phyloP scores from a whole-genome alignment of 2,329 filamentous ascomycete genomes.

The Trichoderma sp. region DNA sequence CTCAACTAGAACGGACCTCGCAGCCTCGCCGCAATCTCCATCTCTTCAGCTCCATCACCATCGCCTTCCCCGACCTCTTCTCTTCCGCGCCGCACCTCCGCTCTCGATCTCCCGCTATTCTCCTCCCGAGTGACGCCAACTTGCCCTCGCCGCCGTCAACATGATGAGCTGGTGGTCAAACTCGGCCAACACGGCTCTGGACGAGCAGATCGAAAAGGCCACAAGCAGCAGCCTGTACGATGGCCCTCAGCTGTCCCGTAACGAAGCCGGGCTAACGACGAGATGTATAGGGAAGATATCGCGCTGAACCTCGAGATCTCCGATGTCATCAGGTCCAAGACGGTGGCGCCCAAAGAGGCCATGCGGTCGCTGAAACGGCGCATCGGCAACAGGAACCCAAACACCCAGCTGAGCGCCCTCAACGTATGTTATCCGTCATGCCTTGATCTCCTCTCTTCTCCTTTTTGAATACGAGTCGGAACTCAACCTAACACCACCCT shows the following conservation, averaged over 20 bases:
- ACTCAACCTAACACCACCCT: not conserved
- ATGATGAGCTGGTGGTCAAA: constrained; percentile 97
- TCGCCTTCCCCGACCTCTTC: constrained; percentile 6
- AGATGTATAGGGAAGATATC: constrained; percentile 74
- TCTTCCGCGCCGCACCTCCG: not conserved
- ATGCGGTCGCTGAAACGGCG: constrained; percentile 94
- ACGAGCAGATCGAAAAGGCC: constrained; percentile 95
- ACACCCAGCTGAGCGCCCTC: constrained; percentile 90
- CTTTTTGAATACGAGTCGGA: not conserved
- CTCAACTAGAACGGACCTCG: not conserved
- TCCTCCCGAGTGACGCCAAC: constrained; percentile 13
- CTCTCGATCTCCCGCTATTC: not conserved
- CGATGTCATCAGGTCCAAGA: constrained; percentile 95
- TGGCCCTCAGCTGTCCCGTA: constrained; percentile 8
- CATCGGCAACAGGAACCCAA: constrained; percentile 96
- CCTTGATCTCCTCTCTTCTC: not conserved
- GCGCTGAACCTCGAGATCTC: constrained; percentile 97
- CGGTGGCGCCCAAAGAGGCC: constrained; percentile 93
- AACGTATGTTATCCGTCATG: constrained; percentile 57
- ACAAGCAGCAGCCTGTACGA: constrained; percentile 88
- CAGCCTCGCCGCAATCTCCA: constrained; percentile 7
- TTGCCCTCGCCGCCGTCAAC: constrained; percentile 19
- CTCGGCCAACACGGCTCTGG: constrained; percentile 82
- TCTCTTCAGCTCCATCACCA: constrained; percentile 9
- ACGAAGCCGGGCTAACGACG: not conserved